These are phyloP conservation scores for Quercus alba DNA, from an alignment of 306 rosid genomes.

Conservation along the genomic window DNA sequence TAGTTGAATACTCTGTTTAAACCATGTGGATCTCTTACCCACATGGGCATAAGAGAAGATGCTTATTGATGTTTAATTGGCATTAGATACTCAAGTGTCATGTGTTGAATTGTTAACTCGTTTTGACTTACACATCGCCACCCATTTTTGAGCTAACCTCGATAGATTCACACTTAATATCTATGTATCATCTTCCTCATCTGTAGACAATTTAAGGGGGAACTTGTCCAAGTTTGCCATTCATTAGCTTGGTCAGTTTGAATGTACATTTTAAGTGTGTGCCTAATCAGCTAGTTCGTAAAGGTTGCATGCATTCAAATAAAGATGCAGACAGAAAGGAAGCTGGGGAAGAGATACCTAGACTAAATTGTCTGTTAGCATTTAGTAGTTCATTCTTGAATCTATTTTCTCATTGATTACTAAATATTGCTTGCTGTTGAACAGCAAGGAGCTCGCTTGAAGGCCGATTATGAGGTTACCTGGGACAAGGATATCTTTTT, in stretches of 20 bases:
- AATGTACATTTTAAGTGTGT: background rate
- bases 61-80: background rate
- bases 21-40: background rate
- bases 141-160: too few species aligned
- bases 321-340: conserved; percentile 2
- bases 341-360: background rate
- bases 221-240: too few species aligned
- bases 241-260: too few species aligned
- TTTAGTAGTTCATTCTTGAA: background rate
- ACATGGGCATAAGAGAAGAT: background rate
- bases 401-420: background rate
- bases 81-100: too few species aligned
- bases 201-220: too few species aligned
- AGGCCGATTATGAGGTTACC: conserved; percentile 77
- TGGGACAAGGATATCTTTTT: conserved; percentile 80
- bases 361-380: background rate
- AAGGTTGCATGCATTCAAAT: background rate
- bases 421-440: conserved; percentile 21
- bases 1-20: background rate
- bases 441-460: conserved; percentile 81
- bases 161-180: too few species aligned
- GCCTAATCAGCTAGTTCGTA: background rate
- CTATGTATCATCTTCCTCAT: background rate
- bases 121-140: too few species aligned
- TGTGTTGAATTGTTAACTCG: too few species aligned